Percentiles rank a stretch among this genome's conserved stretches.
phyloP scores from a whole-genome alignment of 1,284 basidiomycete genomes.

The Trametes pubescens region DNA sequence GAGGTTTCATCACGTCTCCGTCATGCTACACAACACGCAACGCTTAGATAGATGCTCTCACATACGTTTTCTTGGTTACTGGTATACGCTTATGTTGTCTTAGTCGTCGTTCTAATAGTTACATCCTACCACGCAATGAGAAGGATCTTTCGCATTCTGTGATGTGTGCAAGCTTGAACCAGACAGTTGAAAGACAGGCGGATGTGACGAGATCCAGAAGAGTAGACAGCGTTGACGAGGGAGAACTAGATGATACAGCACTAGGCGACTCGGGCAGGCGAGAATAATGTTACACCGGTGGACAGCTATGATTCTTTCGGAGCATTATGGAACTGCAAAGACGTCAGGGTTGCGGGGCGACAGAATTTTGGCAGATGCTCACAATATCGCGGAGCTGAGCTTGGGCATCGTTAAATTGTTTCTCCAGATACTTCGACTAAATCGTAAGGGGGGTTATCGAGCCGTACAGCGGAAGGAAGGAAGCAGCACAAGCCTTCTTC shows the following conservation, averaged over 20 bases:
- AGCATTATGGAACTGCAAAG: constrained; percentile 66
- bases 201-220: too few relatives aligned
- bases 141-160: not conserved
- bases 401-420: constrained; percentile 91
- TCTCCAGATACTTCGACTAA: constrained; percentile 89
- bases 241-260: constrained; percentile 15
- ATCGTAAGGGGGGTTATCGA: not conserved
- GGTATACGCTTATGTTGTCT: not conserved
- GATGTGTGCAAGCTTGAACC: not conserved
- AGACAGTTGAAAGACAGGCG: not conserved
- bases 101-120: constrained; percentile 6
- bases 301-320: constrained; percentile 52
- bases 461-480: not conserved
- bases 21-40: not conserved
- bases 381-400: constrained; percentile 89
- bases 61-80: not conserved
- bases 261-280: not conserved
- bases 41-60: constrained; percentile 3
- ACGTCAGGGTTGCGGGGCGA: not conserved
- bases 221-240: not conserved
- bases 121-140: not conserved
- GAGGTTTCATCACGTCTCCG: constrained; percentile 4
- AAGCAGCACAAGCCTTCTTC: constrained; percentile 68
- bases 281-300: not conserved
- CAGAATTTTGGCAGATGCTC: constrained; percentile 39